Conservation (phyloP, 2,329 filamentous ascomycete species). For the Fusarium sp. region DNA sequence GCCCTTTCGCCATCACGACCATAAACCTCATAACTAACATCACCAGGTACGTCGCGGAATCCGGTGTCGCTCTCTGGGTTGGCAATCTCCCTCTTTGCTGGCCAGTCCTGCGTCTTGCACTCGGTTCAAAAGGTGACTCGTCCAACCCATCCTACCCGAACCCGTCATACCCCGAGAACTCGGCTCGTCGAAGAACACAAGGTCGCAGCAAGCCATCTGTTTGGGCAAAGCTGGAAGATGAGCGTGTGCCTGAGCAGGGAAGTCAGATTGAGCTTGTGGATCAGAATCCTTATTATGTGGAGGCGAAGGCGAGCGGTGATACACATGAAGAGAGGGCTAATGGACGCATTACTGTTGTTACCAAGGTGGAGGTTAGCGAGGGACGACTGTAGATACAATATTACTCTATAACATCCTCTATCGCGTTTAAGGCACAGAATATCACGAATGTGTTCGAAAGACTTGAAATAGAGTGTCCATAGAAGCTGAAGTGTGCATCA, state of each 20-base stretch:
- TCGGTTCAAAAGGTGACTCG: slow-evolving; percentile 41
- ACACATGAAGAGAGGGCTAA: not conserved
- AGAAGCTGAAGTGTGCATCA: not conserved
- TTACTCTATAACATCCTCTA: no score
- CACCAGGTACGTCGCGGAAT: slow-evolving; percentile 63
- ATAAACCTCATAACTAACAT: not conserved
- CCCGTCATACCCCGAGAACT: slow-evolving; percentile 36
- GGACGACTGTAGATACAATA: not conserved
- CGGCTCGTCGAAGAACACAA: slow-evolving; percentile 33
- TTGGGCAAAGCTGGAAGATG: slow-evolving; percentile 50
- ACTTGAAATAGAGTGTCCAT: no score
- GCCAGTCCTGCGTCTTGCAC: slow-evolving; percentile 63
- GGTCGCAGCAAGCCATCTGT: slow-evolving; percentile 37
- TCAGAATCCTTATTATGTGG: slow-evolving; percentile 19
- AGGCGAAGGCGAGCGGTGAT: slow-evolving; percentile 14
- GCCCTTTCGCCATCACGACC: not conserved
- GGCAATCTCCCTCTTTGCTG: slow-evolving; percentile 71
- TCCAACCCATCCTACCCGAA: slow-evolving; percentile 43
- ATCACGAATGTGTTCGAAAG: no score
- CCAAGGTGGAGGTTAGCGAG: slow-evolving; percentile 45
- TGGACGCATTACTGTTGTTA: slow-evolving; percentile 47
- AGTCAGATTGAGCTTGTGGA: slow-evolving; percentile 49
- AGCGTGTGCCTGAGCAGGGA: slow-evolving; percentile 41
- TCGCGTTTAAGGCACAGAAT: no score
- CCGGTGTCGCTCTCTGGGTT: slow-evolving; percentile 68